Percentiles rank a stretch among this genome's conserved stretches.
These are phyloP conservation scores for Gymnopilus junonius DNA, from an alignment of 768 basidiomycete genomes.

Conservation along the genomic window DNA sequence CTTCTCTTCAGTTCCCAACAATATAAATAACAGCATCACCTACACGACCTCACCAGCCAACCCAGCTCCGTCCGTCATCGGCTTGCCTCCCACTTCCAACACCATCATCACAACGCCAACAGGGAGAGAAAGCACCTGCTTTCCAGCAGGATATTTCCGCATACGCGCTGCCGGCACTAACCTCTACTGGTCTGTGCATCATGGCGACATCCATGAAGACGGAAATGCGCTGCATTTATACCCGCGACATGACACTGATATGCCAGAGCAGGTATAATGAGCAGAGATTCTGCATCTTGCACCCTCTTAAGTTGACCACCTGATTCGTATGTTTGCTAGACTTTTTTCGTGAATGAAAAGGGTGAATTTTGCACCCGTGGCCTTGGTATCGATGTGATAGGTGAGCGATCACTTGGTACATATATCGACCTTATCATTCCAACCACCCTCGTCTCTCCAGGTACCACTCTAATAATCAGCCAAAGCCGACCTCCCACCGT, in stretches of 20 bases:
- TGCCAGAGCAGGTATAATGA: background rate
- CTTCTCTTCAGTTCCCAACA: background rate
- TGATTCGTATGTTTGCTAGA: background rate
- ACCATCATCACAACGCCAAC: background rate
- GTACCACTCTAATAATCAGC: background rate
- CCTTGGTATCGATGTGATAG: background rate
- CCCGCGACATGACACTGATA: background rate
- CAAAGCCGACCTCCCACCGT: background rate
- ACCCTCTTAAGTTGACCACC: background rate
- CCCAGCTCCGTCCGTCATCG: background rate
- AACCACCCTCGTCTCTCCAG: background rate
- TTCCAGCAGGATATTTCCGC: constrained; percentile 5
- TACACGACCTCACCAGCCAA: background rate
- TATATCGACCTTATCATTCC: no score
- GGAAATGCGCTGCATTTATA: background rate
- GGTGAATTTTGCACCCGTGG: background rate
- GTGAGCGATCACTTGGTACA: background rate
- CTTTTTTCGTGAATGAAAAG: background rate
- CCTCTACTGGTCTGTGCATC: background rate
- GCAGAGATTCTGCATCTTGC: background rate
- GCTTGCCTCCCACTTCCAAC: background rate
- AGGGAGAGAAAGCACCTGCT: constrained; percentile 1
- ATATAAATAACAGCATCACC: background rate
- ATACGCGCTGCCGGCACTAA: background rate
- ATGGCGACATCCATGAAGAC: background rate